phyloP scores from a whole-genome alignment of 306 rosid genomes.

The Quercus gilva region DNA sequence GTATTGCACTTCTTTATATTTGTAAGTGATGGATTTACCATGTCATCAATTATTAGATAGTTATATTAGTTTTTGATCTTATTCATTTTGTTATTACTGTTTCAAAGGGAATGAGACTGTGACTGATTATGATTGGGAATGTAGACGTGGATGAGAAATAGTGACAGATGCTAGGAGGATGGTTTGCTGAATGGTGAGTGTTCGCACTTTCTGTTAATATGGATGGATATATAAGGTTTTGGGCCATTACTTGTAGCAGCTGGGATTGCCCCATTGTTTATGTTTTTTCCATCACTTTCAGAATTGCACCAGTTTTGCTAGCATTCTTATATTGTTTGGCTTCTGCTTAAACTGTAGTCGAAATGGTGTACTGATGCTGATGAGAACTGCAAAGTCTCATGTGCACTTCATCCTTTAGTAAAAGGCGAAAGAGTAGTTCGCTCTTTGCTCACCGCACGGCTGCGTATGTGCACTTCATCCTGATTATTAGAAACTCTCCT shows the following conservation, averaged over 20 bases:
- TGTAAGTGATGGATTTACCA: background rate
- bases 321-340: background rate
- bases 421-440: constrained; percentile 69
- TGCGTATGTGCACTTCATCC: background rate
- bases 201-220: too few relatives aligned
- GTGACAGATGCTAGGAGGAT: background rate
- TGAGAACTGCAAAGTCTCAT: too few relatives aligned
- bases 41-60: background rate
- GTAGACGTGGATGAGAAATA: constrained; percentile 15
- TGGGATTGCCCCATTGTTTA: too few relatives aligned
- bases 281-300: too few relatives aligned
- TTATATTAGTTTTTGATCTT: constrained; percentile 1
- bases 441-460: constrained; percentile 32
- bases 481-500: too few relatives aligned
- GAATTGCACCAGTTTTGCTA: too few relatives aligned
- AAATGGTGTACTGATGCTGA: too few relatives aligned
- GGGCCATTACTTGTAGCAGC: too few relatives aligned
- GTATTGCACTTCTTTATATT: background rate
- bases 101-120: constrained; percentile 77
- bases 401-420: constrained; percentile 37
- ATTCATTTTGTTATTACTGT: background rate
- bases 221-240: too few relatives aligned
- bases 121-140: constrained; percentile 22
- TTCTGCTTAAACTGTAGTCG: background rate
- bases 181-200: background rate